Evolutionary conservation across 495 filamentous ascomycete genomes (phyloP).

Genomic region (Aspergillus nidulans): DNA sequence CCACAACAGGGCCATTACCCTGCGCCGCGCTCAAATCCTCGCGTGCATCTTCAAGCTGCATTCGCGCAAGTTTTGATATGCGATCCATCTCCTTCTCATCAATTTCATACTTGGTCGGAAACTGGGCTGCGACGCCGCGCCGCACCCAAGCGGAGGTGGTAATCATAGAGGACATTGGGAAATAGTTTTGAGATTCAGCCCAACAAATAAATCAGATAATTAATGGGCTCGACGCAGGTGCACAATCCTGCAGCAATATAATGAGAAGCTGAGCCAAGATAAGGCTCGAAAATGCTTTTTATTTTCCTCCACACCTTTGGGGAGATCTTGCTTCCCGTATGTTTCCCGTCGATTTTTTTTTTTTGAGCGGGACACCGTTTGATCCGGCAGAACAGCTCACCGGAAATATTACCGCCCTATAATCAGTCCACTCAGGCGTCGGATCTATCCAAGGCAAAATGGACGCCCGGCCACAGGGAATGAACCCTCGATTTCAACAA

Average conservation of each 20-base stretch:
- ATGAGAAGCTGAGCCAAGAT: neutral
- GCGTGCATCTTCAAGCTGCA: conserved; percentile 89
- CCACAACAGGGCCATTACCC: conserved; percentile 28
- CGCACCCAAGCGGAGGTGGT: conserved; percentile 92
- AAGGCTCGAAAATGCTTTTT: neutral
- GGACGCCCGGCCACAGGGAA: neutral
- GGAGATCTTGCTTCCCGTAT: too few relatives aligned
- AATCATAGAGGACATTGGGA: conserved; percentile 79
- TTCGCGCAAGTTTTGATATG: conserved; percentile 81
- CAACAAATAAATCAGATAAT: conserved; percentile 8
- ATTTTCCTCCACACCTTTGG: neutral
- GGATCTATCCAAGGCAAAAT: neutral
- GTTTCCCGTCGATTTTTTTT: too few relatives aligned
- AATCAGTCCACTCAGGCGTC: neutral
- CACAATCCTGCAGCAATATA: neutral
- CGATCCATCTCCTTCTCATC: conserved; percentile 89
- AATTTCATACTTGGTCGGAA: conserved; percentile 85
- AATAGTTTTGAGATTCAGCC: neutral
- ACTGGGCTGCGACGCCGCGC: conserved; percentile 86
- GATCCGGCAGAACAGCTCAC: conserved; percentile 32
- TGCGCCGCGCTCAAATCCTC: conserved; percentile 74
- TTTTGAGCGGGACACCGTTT: conserved; percentile 11
- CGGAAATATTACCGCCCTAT: conserved; percentile 27
- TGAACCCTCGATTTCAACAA: neutral
- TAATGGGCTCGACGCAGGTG: conserved; percentile 1